Conservation (phyloP, 768 basidiomycete genomes). For the Tricholomella constricta region DNA sequence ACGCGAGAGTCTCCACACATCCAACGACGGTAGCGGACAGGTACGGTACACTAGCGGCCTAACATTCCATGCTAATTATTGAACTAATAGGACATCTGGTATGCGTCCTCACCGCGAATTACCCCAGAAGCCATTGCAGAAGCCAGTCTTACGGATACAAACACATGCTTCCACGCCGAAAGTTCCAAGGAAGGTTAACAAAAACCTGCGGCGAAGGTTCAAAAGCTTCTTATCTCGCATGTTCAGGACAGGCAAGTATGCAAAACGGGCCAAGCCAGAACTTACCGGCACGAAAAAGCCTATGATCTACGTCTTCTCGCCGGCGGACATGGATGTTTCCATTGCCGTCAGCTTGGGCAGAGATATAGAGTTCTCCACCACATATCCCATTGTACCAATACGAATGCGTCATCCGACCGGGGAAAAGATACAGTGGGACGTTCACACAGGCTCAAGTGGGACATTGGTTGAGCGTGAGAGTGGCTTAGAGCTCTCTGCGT, state of each 20-base stretch:
- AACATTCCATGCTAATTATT: not conserved
- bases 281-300: conserved; percentile 26
- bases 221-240: conserved; percentile 4
- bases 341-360: conserved; percentile 33
- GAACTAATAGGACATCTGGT: not conserved
- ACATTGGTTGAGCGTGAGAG: conserved; percentile 30
- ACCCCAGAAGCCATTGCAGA: not conserved
- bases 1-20: not conserved
- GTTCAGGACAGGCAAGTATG: conserved; percentile 4
- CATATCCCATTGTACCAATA: conserved; percentile 35
- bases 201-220: conserved; percentile 5
- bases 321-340: conserved; percentile 24
- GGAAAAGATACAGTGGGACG: conserved; percentile 35
- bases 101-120: not conserved
- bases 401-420: conserved; percentile 11
- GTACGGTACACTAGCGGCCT: not conserved
- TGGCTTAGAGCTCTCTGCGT: conserved; percentile 31
- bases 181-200: not conserved
- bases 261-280: not conserved
- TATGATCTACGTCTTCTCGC: conserved; percentile 38
- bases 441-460: conserved; percentile 29
- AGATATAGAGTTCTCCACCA: conserved; percentile 34
- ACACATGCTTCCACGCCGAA: not conserved
- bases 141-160: not conserved
- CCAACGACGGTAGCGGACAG: not conserved